Evolutionary conservation across 2,329 filamentous ascomycete species (phyloP).

Genomic region (Acarospora socialis): DNA sequence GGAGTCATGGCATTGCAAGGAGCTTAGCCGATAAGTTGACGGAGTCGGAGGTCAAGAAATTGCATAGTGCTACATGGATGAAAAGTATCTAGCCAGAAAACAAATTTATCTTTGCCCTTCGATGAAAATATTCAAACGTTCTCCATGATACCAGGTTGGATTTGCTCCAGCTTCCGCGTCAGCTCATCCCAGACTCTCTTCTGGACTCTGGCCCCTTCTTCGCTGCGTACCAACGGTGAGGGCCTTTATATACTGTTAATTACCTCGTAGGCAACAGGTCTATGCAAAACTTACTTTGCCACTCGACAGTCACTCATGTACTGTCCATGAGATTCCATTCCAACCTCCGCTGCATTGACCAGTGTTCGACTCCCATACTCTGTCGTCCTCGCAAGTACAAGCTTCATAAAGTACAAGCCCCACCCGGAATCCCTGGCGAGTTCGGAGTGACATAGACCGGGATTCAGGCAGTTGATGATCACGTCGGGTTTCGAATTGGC

Average conservation of each 20-base stretch:
- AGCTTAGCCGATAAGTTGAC: too few relatives aligned
- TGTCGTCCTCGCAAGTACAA: constrained; percentile 28
- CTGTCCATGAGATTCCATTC: constrained; percentile 31
- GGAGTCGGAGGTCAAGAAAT: too few relatives aligned
- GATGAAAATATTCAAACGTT: constrained; percentile 15
- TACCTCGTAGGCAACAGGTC: not conserved
- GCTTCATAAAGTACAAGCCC: constrained; percentile 18
- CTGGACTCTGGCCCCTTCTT: constrained; percentile 25
- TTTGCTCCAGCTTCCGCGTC: constrained; percentile 26
- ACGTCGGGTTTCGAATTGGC: constrained; percentile 20
- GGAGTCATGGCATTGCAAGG: too few relatives aligned
- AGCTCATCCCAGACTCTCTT: constrained; percentile 32
- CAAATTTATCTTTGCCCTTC: too few relatives aligned
- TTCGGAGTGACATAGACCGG: constrained; percentile 38
- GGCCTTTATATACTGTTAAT: constrained; percentile 13
- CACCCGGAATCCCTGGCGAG: constrained; percentile 26
- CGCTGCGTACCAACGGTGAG: constrained; percentile 25
- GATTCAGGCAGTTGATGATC: constrained; percentile 38
- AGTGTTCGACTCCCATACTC: constrained; percentile 36
- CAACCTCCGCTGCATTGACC: constrained; percentile 24
- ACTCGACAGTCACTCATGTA: constrained; percentile 24
- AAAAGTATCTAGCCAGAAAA: too few relatives aligned
- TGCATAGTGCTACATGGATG: too few relatives aligned
- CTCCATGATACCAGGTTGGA: constrained; percentile 26
- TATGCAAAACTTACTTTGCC: constrained; percentile 3